These are phyloP conservation scores for Phlegmacium glaucopus DNA, from an alignment of 768 basidiomycete genomes.

Conservation along the genomic window DNA sequence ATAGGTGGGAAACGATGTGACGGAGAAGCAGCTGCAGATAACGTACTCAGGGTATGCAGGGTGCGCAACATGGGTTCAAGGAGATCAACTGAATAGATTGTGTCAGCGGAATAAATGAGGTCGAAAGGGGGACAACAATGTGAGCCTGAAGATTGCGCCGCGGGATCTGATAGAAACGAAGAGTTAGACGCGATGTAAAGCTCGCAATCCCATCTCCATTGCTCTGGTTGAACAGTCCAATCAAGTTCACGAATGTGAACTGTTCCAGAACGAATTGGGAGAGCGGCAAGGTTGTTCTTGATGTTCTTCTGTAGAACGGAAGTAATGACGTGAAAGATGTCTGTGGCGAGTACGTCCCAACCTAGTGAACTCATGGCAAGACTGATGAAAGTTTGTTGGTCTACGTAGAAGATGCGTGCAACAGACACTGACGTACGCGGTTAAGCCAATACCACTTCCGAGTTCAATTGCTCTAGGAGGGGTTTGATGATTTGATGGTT, in stretches of 20 bases:
- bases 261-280: conserved; percentile 34
- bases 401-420: conserved; percentile 7
- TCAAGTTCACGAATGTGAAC: conserved; percentile 67
- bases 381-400: conserved; percentile 27
- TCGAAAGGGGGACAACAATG: conserved; percentile 59
- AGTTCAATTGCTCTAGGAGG: conserved; percentile 61
- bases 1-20: conserved; percentile 43
- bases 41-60: conserved; percentile 47
- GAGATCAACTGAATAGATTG: conserved; percentile 64
- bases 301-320: conserved; percentile 66
- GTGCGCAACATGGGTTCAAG: conserved; percentile 69
- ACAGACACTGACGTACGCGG: conserved; percentile 51
- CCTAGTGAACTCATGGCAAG: conserved; percentile 66
- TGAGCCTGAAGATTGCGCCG: conserved; percentile 11
- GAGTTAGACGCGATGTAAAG: conserved; percentile 30
- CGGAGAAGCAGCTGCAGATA: conserved; percentile 27
- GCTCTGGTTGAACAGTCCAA: conserved; percentile 56
- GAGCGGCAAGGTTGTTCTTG: conserved; percentile 37
- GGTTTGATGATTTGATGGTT: conserved; percentile 18
- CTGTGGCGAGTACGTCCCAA: conserved; percentile 77
- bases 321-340: conserved; percentile 59
- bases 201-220: conserved; percentile 54
- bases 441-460: conserved; percentile 80
- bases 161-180: conserved; percentile 12
- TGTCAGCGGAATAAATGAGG: conserved; percentile 81